A percentile compares a stretch with the other conserved stretches of the same genome.
phyloP scores from a whole-genome alignment of 2,329 filamentous ascomycete species.

The Xylaria sp. region DNA sequence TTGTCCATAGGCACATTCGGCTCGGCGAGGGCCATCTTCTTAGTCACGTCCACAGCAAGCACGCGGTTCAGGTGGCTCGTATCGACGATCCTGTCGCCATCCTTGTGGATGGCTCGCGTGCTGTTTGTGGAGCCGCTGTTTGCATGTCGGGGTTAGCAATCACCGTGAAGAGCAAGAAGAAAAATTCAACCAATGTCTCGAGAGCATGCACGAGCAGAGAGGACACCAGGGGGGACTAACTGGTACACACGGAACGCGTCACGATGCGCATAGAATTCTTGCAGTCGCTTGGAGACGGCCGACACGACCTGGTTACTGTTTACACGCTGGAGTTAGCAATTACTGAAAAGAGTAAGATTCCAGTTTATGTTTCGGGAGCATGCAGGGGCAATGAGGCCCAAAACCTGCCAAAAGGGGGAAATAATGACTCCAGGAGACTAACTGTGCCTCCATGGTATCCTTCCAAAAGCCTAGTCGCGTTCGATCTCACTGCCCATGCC shows the following conservation, averaged over 20 bases:
- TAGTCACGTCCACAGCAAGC: constrained; percentile 64
- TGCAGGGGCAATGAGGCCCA: too few species aligned
- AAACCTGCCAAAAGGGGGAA: too few species aligned
- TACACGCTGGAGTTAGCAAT: too few species aligned
- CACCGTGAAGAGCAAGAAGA: too few species aligned
- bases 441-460: constrained; percentile 56
- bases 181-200: too few species aligned
- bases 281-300: constrained; percentile 56
- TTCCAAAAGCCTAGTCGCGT: background rate
- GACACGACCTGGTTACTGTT: constrained; percentile 55
- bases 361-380: too few species aligned
- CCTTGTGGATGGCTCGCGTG: constrained; percentile 68
- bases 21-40: constrained; percentile 71
- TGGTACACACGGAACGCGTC: constrained; percentile 79
- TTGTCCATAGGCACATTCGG: constrained; percentile 76
- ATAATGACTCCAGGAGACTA: too few species aligned
- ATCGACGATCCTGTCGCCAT: constrained; percentile 68
- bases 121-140: constrained; percentile 81
- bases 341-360: too few species aligned
- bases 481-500: background rate
- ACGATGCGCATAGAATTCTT: constrained; percentile 55
- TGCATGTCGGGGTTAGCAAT: too few species aligned
- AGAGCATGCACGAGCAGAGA: too few species aligned
- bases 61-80: constrained; percentile 72
- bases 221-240: too few species aligned